Percentiles rank a stretch among this genome's conserved stretches.
Conservation (phyloP, 805 yeast species). For the Candida ulmi region DNA sequence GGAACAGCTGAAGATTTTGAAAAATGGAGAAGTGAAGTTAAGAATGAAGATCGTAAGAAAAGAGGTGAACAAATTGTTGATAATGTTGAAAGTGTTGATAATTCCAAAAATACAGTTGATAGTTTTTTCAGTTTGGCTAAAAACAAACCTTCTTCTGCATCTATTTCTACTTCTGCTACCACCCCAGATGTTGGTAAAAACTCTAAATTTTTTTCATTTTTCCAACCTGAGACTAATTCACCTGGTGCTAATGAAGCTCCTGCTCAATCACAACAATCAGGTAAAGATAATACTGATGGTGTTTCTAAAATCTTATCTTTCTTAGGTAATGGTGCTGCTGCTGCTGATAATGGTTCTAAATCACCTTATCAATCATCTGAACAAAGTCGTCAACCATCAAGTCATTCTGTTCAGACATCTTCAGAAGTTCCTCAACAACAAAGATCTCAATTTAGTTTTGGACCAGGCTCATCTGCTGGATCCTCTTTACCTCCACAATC, state of each 20-base stretch:
- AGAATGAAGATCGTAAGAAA: conserved; percentile 29
- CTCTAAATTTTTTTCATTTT: conserved; percentile 24
- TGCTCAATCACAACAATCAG: conserved; percentile 2
- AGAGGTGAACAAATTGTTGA: conserved; percentile 21
- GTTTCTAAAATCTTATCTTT: conserved; percentile 22
- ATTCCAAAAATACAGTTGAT: conserved; percentile 19
- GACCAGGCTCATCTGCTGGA: not conserved
- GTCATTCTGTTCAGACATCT: conserved; percentile 1
- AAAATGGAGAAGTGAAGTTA: conserved; percentile 33
- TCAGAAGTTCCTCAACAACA: not conserved
- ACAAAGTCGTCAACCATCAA: conserved; percentile 3
- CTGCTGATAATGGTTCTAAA: conserved; percentile 6
- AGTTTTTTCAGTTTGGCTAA: conserved; percentile 18
- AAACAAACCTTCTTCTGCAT: conserved; percentile 2
- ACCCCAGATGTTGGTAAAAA: conserved; percentile 15
- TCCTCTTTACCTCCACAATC: conserved; percentile 1
- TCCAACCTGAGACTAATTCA: conserved; percentile 12
- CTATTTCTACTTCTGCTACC: conserved; percentile 5
- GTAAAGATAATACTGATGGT: conserved; percentile 9
- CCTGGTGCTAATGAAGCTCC: not conserved
- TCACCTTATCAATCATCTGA: conserved; percentile 1
- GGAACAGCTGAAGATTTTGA: conserved; percentile 32
- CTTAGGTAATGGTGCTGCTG: conserved; percentile 17
- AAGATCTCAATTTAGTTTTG: conserved; percentile 3
- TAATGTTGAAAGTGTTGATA: not conserved